Evolutionary conservation across 2,329 filamentous ascomycete genomes (phyloP).

Genomic region (Monilinia aucupariae): DNA sequence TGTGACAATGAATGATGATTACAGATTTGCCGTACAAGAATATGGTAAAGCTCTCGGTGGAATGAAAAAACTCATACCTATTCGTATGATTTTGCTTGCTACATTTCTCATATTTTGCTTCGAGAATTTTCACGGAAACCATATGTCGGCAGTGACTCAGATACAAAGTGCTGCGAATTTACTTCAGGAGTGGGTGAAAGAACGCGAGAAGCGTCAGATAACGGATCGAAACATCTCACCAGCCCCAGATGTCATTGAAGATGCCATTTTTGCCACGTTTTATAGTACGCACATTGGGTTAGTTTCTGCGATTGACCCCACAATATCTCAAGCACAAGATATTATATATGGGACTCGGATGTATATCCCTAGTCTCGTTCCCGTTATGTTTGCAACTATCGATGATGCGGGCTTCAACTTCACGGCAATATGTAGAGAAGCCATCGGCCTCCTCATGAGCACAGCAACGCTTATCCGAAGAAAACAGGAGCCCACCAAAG

Average conservation of each 20-base stretch:
- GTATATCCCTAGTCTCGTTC: slow-evolving; percentile 7
- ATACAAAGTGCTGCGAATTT: slow-evolving; percentile 11
- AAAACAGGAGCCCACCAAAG: neutral
- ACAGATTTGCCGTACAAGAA: slow-evolving; percentile 12
- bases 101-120: slow-evolving; percentile 10
- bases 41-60: slow-evolving; percentile 11
- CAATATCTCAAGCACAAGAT: slow-evolving; percentile 2
- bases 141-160: neutral
- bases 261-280: slow-evolving; percentile 7
- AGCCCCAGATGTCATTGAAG: slow-evolving; percentile 12
- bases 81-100: slow-evolving; percentile 8
- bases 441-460: slow-evolving; percentile 2
- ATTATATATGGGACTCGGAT: slow-evolving; percentile 2
- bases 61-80: slow-evolving; percentile 1
- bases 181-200: slow-evolving; percentile 10
- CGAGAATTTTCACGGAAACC: slow-evolving; percentile 13
- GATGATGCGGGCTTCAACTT: neutral
- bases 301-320: slow-evolving; percentile 4
- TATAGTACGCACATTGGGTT: slow-evolving; percentile 12
- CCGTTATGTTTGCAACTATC: neutral
- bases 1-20: slow-evolving; percentile 6
- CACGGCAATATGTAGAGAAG: neutral
- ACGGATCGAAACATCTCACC: slow-evolving; percentile 1
- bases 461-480: neutral
- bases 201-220: slow-evolving; percentile 10